These are phyloP conservation scores for Pichia deserticola DNA, from an alignment of 805 yeast species.

Conservation along the genomic window DNA sequence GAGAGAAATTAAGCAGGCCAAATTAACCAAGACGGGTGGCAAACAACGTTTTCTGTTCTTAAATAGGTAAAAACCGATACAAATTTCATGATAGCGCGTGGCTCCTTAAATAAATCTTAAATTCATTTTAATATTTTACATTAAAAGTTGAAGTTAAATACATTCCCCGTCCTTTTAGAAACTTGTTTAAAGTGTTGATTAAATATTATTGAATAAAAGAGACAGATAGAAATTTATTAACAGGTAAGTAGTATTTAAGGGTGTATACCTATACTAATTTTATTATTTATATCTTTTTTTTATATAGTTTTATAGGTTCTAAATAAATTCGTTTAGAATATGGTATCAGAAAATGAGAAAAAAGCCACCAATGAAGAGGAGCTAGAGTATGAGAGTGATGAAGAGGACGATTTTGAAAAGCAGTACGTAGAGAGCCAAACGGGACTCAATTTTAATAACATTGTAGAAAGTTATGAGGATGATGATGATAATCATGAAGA, in stretches of 20 bases:
- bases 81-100: slow-evolving; percentile 4
- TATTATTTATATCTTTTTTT: too few species aligned
- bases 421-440: slow-evolving; percentile 1
- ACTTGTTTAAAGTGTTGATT: too few species aligned
- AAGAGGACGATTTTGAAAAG: slow-evolving; percentile 15
- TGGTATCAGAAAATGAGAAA: not conserved
- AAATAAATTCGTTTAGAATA: not conserved
- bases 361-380: slow-evolving; percentile 18
- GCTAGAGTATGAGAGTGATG: slow-evolving; percentile 27
- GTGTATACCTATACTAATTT: too few species aligned
- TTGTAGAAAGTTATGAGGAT: not conserved
- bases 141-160: too few species aligned
- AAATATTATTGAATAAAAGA: too few species aligned
- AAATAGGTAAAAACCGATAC: not conserved
- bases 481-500: not conserved
- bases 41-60: not conserved
- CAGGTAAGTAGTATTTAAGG: not conserved
- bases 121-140: not conserved
- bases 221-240: not conserved
- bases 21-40: not conserved
- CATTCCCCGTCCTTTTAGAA: too few species aligned
- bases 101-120: too few species aligned
- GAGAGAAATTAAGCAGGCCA: not conserved
- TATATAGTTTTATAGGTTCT: too few species aligned
- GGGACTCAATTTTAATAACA: not conserved